Percentiles rank a stretch among this genome's conserved stretches.
Conservation (phyloP, 1,139 yeast genomes). For the Debaryomycetaceae sp. region DNA sequence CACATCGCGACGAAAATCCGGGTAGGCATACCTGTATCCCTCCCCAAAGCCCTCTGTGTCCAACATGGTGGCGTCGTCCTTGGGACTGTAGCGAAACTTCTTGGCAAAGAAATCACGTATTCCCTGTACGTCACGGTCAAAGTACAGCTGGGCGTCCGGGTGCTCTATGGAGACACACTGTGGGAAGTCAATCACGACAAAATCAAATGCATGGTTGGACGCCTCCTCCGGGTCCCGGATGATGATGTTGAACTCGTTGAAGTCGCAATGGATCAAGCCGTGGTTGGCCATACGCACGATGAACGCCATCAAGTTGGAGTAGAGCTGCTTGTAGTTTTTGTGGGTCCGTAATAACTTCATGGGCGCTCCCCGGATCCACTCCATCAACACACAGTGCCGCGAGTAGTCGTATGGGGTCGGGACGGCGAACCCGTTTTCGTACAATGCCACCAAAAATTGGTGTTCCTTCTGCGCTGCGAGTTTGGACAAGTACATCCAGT, state of each 20-base stretch:
- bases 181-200: slow-evolving; percentile 94
- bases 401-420: slow-evolving; percentile 89
- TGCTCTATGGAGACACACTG: slow-evolving; percentile 95
- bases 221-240: slow-evolving; percentile 57
- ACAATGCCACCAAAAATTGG: slow-evolving; percentile 75
- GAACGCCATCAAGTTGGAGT: slow-evolving; percentile 81
- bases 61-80: slow-evolving; percentile 58
- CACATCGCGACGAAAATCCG: slow-evolving; percentile 75
- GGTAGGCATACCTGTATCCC: slow-evolving; percentile 74
- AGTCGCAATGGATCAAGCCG: slow-evolving; percentile 96
- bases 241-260: slow-evolving; percentile 92
- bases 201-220: slow-evolving; percentile 49
- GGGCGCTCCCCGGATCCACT: slow-evolving; percentile 80
- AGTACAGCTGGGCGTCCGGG: slow-evolving; percentile 79
- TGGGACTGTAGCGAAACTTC: slow-evolving; percentile 72
- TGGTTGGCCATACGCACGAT: slow-evolving; percentile 77
- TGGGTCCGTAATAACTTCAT: slow-evolving; percentile 75
- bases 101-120: slow-evolving; percentile 76
- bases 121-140: slow-evolving; percentile 90
- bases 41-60: slow-evolving; percentile 79
- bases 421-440: slow-evolving; percentile 74
- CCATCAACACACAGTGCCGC: slow-evolving; percentile 92
- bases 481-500: slow-evolving; percentile 90
- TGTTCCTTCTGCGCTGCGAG: slow-evolving; percentile 91
- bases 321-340: slow-evolving; percentile 62